Conservation (phyloP, 2,329 filamentous ascomycete species). For the Pseudogymnoascus sp. region DNA sequence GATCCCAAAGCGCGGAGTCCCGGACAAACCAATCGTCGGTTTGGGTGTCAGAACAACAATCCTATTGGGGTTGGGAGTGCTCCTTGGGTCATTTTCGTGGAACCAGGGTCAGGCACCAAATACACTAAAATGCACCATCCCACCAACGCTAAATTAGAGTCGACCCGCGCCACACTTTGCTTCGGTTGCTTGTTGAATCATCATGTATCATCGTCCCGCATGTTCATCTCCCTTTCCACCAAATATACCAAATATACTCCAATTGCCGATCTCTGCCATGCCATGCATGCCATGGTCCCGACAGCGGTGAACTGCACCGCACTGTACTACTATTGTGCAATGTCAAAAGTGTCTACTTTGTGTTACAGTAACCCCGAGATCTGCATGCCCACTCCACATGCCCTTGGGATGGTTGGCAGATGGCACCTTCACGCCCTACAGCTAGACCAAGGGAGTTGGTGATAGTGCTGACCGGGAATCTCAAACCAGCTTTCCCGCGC, state of each 20-base stretch:
- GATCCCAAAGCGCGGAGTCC: neutral
- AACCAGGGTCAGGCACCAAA: neutral
- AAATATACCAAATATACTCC: neutral
- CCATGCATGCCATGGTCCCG: neutral
- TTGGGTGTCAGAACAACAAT: neutral
- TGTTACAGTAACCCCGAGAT: neutral
- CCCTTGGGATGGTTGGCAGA: neutral
- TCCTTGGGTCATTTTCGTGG: neutral
- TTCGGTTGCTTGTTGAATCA: neutral
- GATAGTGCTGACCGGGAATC: neutral
- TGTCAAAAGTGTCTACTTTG: neutral
- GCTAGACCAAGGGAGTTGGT: neutral
- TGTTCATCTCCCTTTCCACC: neutral
- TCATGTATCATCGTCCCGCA: neutral
- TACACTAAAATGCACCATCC: neutral
- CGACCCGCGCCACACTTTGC: neutral
- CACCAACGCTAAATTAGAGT: slow-evolving; percentile 4
- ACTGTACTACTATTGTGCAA: neutral
- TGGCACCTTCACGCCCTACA: neutral
- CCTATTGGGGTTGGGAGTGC: neutral
- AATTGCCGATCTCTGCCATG: neutral
- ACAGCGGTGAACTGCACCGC: neutral
- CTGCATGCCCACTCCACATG: neutral
- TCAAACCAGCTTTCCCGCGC: neutral
- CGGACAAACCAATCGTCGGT: neutral